Percentiles rank a stretch among this genome's conserved stretches.
Conservation (phyloP, 345 rosid species). For the Kernera saxatilis region DNA sequence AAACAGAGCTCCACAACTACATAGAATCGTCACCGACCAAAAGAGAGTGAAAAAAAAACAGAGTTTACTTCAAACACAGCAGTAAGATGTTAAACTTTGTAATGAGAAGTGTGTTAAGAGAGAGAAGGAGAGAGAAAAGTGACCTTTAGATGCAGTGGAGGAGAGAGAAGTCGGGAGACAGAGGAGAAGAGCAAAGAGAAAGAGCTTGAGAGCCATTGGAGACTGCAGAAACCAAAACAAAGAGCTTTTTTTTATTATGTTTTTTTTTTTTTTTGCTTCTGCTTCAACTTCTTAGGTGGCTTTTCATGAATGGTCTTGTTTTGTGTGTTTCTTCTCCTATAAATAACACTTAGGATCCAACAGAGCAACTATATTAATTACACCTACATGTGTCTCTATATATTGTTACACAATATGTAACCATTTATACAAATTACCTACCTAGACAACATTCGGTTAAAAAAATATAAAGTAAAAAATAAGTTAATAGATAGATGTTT, state of each 20-base stretch:
- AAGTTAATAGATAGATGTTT: neutral
- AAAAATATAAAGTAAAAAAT: neutral
- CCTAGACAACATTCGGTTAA: neutral
- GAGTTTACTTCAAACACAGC: neutral
- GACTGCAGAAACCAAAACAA: conserved; percentile 31
- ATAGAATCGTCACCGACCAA: neutral
- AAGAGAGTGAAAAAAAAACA: neutral
- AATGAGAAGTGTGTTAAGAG: neutral
- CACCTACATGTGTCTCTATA: conserved; percentile 19
- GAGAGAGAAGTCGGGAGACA: conserved; percentile 30
- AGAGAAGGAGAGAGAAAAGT: conserved; percentile 12
- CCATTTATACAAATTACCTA: neutral
- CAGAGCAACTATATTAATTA: conserved; percentile 17
- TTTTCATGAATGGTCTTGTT: conserved; percentile 50
- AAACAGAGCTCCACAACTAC: neutral
- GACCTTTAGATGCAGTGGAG: conserved; percentile 47
- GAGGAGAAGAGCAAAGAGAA: conserved; percentile 34
- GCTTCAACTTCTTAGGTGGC: conserved; percentile 39
- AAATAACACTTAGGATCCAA: conserved; percentile 26
- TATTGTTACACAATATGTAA: neutral
- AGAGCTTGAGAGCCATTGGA: conserved; percentile 51
- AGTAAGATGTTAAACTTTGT: neutral
- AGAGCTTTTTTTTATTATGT: neutral
- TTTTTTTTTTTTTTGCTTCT: neutral
- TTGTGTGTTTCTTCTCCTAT: conserved; percentile 33